Conservation (phyloP, 169 alveolate genomes). For the Eimeria falciformis region DNA sequence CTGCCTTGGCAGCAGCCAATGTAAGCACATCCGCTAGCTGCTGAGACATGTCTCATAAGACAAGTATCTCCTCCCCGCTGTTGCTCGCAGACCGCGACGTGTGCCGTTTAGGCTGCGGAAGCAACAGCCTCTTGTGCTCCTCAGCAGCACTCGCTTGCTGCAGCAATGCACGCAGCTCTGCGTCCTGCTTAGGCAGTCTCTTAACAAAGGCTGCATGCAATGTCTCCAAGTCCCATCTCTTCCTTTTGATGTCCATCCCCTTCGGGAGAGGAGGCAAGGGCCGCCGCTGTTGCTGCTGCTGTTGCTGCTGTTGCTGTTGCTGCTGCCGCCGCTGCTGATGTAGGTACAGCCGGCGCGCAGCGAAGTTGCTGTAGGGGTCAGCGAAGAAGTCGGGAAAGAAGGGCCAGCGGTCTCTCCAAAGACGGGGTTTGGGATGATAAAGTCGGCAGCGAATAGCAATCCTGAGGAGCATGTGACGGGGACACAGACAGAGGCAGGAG, state of each 20-base stretch:
- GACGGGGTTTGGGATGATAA: not conserved
- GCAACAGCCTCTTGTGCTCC: constrained; percentile 3
- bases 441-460: not conserved
- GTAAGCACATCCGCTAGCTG: too few relatives aligned
- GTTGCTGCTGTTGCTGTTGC: constrained; percentile 7
- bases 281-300: not conserved
- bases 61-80: too few relatives aligned
- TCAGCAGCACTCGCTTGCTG: not conserved
- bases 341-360: not conserved
- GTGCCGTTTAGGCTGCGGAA: not conserved
- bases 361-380: constrained; percentile 20
- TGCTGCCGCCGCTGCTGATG: constrained; percentile 22
- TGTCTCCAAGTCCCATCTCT: not conserved
- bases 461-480: not conserved
- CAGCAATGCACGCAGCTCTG: not conserved
- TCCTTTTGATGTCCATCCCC: constrained; percentile 1
- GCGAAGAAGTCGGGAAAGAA: constrained; percentile 11
- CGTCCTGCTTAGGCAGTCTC: not conserved
- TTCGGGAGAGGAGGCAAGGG: not conserved
- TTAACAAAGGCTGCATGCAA: constrained; percentile 10
- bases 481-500: not conserved
- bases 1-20: too few relatives aligned
- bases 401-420: constrained; percentile 19
- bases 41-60: too few relatives aligned
- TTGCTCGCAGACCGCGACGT: too few relatives aligned